These are phyloP conservation scores for Curvularia spicifera DNA, from an alignment of 2,329 filamentous ascomycete genomes.

Conservation along the genomic window DNA sequence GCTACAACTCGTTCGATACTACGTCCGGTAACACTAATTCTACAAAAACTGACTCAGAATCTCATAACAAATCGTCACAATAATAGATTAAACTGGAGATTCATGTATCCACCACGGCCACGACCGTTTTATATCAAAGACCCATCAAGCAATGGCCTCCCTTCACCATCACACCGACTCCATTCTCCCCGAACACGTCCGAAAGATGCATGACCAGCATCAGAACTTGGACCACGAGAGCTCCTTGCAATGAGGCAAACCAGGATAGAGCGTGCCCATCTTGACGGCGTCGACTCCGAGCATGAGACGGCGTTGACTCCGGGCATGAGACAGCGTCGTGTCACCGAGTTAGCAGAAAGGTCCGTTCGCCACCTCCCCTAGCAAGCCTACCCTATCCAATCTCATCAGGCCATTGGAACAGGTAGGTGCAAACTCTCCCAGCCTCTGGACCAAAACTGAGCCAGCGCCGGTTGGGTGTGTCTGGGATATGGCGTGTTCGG, in stretches of 20 bases:
- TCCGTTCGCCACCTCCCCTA: neutral
- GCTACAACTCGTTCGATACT: neutral
- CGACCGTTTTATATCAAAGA: neutral
- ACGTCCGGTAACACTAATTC: neutral
- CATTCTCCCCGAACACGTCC: neutral
- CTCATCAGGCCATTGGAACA: neutral
- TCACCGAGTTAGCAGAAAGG: neutral
- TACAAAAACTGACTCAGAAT: neutral
- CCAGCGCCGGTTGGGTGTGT: neutral
- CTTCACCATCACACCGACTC: neutral
- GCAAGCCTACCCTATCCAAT: neutral
- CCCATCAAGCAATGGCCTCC: neutral
- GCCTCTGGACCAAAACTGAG: neutral
- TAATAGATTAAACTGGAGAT: neutral
- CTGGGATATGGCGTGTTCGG: neutral
- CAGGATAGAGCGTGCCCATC: neutral
- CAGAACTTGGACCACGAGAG: neutral
- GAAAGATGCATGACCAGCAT: neutral
- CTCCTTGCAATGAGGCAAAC: neutral
- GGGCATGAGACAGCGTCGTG: neutral
- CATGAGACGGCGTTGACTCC: too few species aligned
- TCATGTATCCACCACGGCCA: neutral
- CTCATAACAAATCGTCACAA: neutral
- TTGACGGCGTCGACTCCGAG: neutral
- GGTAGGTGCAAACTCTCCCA: neutral